Percentiles rank a stretch among this genome's conserved stretches.
Evolutionary conservation across 1,284 basidiomycete species (phyloP).

Genomic region (Rhodotorula glutinis): DNA sequence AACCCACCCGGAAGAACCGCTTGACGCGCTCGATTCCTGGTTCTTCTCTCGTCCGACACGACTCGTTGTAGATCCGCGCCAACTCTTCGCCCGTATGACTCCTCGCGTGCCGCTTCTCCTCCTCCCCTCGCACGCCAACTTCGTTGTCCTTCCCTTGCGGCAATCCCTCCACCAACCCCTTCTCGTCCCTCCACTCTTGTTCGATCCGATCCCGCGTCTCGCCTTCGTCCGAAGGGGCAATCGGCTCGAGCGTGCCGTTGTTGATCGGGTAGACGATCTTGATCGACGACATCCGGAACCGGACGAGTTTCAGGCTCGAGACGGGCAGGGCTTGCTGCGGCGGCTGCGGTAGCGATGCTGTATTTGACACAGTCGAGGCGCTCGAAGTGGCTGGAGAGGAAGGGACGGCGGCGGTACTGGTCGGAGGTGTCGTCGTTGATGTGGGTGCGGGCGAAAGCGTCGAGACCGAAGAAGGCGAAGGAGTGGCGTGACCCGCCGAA

Average conservation of each 20-base stretch:
- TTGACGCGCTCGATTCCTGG: slow-evolving; percentile 63
- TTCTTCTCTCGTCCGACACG: slow-evolving; percentile 72
- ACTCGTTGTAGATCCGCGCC: slow-evolving; percentile 74
- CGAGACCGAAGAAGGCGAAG: background rate
- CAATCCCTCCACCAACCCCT: no score
- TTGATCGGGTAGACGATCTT: slow-evolving; percentile 46
- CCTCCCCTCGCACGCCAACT: background rate
- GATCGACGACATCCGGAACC: slow-evolving; percentile 44
- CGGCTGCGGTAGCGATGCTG: slow-evolving; percentile 10
- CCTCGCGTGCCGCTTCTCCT: slow-evolving; percentile 47
- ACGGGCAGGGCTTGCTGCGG: slow-evolving; percentile 26
- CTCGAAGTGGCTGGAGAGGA: background rate
- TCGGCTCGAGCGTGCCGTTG: slow-evolving; percentile 32
- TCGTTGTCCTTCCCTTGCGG: background rate
- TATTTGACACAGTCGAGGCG: background rate
- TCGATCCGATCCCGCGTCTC: slow-evolving; percentile 39
- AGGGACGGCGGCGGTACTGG: background rate
- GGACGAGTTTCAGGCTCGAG: slow-evolving; percentile 41
- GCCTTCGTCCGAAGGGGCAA: slow-evolving; percentile 39
- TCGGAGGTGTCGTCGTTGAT: background rate
- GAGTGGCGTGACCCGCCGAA: no score
- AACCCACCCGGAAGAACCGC: slow-evolving; percentile 65
- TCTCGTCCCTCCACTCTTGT: slow-evolving; percentile 39
- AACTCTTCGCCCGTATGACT: slow-evolving; percentile 75
- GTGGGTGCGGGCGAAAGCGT: background rate